Evolutionary conservation across 495 filamentous ascomycete species (phyloP).

Genomic region (Pseudevernia furfuracea): DNA sequence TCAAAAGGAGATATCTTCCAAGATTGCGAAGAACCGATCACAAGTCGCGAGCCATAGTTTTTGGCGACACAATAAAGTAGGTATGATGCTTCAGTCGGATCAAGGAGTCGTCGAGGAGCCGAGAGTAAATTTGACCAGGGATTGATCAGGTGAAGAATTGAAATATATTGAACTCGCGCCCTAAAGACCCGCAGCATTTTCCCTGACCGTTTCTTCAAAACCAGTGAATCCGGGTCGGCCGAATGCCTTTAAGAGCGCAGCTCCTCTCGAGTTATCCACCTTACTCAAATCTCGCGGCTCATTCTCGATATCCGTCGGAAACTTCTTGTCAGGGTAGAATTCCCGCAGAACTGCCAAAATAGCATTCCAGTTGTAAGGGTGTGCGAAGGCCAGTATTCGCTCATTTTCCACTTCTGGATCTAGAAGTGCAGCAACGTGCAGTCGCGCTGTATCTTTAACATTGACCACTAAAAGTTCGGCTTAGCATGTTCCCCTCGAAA

Average conservation of each 20-base stretch:
- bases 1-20: no score
- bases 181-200: conserved; percentile 7
- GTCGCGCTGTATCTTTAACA: conserved; percentile 41
- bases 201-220: conserved; percentile 17
- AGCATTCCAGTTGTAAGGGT: conserved; percentile 33
- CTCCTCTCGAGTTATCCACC: conserved; percentile 21
- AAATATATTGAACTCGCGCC: not conserved
- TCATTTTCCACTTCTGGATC: conserved; percentile 35
- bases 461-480: conserved; percentile 29
- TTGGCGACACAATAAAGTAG: not conserved
- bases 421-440: conserved; percentile 44
- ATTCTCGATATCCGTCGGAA: conserved; percentile 25
- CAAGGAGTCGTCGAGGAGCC: not conserved
- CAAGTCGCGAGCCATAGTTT: not conserved
- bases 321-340: conserved; percentile 24
- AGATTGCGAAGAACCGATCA: no score
- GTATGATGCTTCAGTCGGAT: not conserved
- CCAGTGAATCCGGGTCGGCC: conserved; percentile 22
- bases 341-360: conserved; percentile 25
- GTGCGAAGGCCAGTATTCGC: conserved; percentile 42
- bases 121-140: not conserved
- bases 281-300: conserved; percentile 26
- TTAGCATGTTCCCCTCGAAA: not conserved
- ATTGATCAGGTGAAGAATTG: not conserved
- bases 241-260: conserved; percentile 23